Conservation (phyloP, 805 yeast species). For the Cyberlindnera galapagoensis region DNA sequence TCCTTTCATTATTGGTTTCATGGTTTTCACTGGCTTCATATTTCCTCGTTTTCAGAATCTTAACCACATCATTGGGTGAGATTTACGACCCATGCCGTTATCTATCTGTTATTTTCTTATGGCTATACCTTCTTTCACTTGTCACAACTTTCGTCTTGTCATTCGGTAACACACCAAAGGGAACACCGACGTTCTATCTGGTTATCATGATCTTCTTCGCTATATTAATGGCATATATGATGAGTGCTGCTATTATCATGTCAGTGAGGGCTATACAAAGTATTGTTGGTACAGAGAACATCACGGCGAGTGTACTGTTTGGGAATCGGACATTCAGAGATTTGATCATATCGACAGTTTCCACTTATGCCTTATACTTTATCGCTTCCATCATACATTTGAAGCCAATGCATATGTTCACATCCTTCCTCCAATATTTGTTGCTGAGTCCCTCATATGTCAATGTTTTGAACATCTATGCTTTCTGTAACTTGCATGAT, state of each 20-base stretch:
- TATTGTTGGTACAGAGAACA: constrained; percentile 28
- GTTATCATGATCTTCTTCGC: constrained; percentile 78
- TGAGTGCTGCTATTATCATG: constrained; percentile 80
- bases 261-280: constrained; percentile 63
- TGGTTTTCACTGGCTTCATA: constrained; percentile 93
- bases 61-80: constrained; percentile 72
- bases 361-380: constrained; percentile 79
- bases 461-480: constrained; percentile 87
- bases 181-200: constrained; percentile 73
- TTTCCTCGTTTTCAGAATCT: constrained; percentile 81
- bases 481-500: constrained; percentile 94
- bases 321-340: constrained; percentile 74
- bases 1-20: constrained; percentile 67
- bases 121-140: constrained; percentile 78
- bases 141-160: constrained; percentile 84
- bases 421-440: constrained; percentile 79
- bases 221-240: constrained; percentile 78
- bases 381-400: constrained; percentile 73
- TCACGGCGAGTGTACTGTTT: constrained; percentile 42
- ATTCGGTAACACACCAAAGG: constrained; percentile 91
- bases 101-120: constrained; percentile 69
- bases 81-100: constrained; percentile 69
- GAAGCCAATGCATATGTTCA: constrained; percentile 90
- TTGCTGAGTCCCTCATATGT: constrained; percentile 83
- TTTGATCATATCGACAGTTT: constrained; percentile 73